These are phyloP conservation scores for Circinella minor DNA, from an alignment of 371 early-diverging fungal genomes.

Conservation along the genomic window DNA sequence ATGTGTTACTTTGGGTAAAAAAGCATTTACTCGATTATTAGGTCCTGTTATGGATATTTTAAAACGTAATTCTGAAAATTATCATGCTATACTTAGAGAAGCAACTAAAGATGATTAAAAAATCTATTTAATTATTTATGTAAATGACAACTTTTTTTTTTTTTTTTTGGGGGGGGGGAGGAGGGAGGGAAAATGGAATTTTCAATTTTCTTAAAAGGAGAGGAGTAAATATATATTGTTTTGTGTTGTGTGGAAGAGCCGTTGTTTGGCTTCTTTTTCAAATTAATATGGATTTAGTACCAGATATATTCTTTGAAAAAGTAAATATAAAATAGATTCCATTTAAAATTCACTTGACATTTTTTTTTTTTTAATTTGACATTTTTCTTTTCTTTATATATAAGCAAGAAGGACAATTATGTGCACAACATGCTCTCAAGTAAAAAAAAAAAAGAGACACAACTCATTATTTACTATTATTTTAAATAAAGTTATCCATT, in stretches of 20 bases:
- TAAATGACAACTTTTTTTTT: too few relatives aligned
- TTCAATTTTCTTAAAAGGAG: too few relatives aligned
- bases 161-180: too few relatives aligned
- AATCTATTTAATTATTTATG: too few relatives aligned
- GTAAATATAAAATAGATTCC: conserved; percentile 24
- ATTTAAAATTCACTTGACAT: not conserved
- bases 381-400: not conserved
- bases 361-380: not conserved
- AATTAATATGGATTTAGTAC: conserved; percentile 65
- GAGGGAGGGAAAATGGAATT: too few relatives aligned
- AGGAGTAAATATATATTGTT: too few relatives aligned
- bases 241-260: too few relatives aligned
- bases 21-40: conserved; percentile 90
- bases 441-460: conserved; percentile 1
- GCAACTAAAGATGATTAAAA: not conserved
- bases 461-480: not conserved
- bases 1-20: conserved; percentile 90
- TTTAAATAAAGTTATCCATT: conserved; percentile 14
- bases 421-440: conserved; percentile 80
- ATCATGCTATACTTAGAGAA: conserved; percentile 52
- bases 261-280: too few relatives aligned
- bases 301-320: conserved; percentile 68
- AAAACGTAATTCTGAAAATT: conserved; percentile 88
- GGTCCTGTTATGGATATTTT: conserved; percentile 94
- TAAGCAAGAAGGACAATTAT: conserved; percentile 77